These are phyloP conservation scores for Mycena amicta DNA, from an alignment of 768 basidiomycete species.

Conservation along the genomic window DNA sequence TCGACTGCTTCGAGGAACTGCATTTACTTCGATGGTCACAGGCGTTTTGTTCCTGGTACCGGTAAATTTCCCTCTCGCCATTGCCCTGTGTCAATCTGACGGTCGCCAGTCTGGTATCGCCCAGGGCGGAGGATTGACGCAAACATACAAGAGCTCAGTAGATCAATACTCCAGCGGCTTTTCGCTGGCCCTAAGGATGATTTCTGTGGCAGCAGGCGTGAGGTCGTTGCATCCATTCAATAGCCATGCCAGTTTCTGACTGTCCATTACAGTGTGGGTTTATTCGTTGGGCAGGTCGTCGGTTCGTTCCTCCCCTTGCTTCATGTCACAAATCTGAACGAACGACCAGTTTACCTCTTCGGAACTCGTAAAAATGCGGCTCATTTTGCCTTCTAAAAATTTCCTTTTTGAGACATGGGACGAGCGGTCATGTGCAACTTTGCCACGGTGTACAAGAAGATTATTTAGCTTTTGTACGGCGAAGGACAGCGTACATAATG, in stretches of 20 bases:
- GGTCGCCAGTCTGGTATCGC: constrained; percentile 67
- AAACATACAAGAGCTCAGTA: constrained; percentile 59
- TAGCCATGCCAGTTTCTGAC: no score
- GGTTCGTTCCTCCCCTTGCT: no score
- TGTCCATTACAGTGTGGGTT: no score
- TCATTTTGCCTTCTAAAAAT: constrained; percentile 69
- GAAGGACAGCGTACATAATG: no score
- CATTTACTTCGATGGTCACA: constrained; percentile 91
- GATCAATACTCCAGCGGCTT: constrained; percentile 79
- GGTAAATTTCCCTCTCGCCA: constrained; percentile 45
- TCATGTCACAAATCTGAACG: background rate
- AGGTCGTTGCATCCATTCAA: no score
- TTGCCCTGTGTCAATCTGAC: background rate
- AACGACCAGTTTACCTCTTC: constrained; percentile 62
- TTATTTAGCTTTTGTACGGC: constrained; percentile 19
- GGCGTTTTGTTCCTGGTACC: constrained; percentile 91
- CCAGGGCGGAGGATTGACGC: constrained; percentile 69
- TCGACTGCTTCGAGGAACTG: constrained; percentile 72
- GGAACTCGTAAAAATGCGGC: constrained; percentile 73
- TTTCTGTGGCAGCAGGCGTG: constrained; percentile 65
- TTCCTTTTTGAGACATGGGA: background rate
- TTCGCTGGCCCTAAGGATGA: constrained; percentile 79
- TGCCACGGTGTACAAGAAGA: constrained; percentile 24
- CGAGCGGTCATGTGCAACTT: constrained; percentile 13
- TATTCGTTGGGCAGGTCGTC: no score